Base-by-base conservation (phyloP, 164 flowering plant genomes). In the Malania oleifera region DNA sequence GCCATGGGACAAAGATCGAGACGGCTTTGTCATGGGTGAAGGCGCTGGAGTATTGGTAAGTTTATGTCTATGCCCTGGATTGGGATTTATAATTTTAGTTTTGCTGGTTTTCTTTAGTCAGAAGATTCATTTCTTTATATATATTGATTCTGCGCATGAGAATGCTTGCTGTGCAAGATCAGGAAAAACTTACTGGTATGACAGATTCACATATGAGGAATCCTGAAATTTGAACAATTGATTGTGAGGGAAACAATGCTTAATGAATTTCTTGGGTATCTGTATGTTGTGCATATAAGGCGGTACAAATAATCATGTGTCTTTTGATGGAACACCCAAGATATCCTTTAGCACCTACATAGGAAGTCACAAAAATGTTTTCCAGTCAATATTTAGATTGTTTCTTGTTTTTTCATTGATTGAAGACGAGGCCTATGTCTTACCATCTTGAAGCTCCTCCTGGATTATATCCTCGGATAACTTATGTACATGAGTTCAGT, bases 11-110 rank as follows among this genome's bases (percentile, higher is more conserved):
- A 78, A 82, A 63, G 91, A 67, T 27, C 75, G 98, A 51, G 96
- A 87, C 77, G 96, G 96, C n/a, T 89, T 92, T 80, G 95, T 91
- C 43, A 89, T 91, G 95, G 96, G 96, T 52, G 96, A 89, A 82
- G 96, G 96, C 34, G 82, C 95, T 60, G 96, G 96, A 62, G 83
- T 89, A 2, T 68, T 91, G 95, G 96, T 89, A 80, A 72, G 87
- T 63, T 57, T 47, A 43, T 22, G 11, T 17, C 9, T 38, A 25
- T 18, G 18, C 15, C 7, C 9, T 40, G 20, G 19, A 18, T 6
- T 27, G 7, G 29, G 1, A 9, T 5, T 43, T 47, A 24, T 2
- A 10, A 24, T 40, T 23, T 22, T 40, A 24, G 23, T 14, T 46
- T 44, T 25, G 41, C 20, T 6, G 15, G 34, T 26, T 4, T 11